Evolutionary conservation across 2,329 filamentous ascomycete genomes (phyloP).

Genomic region (Calonectria multiphialidica): DNA sequence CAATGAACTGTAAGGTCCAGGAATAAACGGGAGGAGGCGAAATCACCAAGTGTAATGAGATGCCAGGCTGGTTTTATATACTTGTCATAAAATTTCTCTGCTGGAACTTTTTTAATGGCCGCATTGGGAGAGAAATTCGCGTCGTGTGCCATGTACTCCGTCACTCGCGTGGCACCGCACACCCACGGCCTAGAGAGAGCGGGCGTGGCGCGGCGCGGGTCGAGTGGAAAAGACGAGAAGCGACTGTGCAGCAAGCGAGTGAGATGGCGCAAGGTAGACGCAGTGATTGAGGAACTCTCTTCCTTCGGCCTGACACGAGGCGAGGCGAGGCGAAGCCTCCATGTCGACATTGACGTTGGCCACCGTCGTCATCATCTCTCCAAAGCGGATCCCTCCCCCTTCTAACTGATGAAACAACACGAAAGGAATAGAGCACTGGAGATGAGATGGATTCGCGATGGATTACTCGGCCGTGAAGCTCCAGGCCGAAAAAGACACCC

Average conservation of each 20-base stretch:
- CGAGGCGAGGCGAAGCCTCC: constrained; percentile 2
- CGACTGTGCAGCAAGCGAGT: background rate
- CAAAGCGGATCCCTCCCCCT: constrained; percentile 3
- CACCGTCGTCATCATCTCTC: background rate
- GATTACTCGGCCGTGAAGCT: constrained; percentile 4
- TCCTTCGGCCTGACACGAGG: background rate
- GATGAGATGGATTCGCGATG: constrained; percentile 10
- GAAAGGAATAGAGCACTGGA: constrained; percentile 5
- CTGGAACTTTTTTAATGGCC: background rate
- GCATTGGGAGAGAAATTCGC: background rate
- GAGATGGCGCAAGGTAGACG: constrained; percentile 10
- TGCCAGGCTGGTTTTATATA: too few species aligned
- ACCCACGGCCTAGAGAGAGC: constrained; percentile 1
- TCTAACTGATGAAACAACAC: background rate
- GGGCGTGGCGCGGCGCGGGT: constrained; percentile 3
- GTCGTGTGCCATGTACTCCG: background rate
- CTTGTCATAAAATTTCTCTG: too few species aligned
- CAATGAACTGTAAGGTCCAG: too few species aligned
- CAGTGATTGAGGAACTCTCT: constrained; percentile 8
- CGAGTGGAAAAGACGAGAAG: constrained; percentile 1
- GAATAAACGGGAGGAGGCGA: too few species aligned
- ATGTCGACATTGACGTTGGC: background rate
- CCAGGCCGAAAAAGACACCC: background rate
- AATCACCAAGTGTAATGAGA: too few species aligned
- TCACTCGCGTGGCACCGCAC: background rate